Conservation (phyloP, 495 filamentous ascomycete genomes). For the Tuber magnatum region DNA sequence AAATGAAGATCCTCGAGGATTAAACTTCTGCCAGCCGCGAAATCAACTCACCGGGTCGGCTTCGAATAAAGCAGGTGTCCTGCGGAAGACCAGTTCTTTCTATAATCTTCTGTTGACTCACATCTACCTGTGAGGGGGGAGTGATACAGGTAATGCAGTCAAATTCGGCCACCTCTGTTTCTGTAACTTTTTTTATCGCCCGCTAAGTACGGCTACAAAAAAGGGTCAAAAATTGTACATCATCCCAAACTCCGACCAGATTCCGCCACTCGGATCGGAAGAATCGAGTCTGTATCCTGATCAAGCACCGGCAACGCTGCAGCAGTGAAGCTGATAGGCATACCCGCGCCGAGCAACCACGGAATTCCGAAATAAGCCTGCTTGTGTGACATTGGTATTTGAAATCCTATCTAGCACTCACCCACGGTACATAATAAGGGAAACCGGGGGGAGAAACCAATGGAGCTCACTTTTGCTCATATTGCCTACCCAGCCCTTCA, state of each 20-base stretch:
- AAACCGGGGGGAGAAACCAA: neutral
- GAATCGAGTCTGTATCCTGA: neutral
- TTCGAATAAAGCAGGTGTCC: neutral
- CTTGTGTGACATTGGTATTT: neutral
- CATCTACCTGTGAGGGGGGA: neutral
- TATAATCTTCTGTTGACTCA: neutral
- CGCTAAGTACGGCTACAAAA: neutral
- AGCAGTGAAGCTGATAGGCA: neutral
- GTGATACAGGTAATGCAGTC: neutral
- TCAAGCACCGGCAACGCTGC: neutral
- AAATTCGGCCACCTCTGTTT: neutral
- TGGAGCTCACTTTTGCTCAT: neutral
- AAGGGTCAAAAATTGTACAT: neutral
- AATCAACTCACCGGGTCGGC: neutral
- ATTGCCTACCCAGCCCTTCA: neutral
- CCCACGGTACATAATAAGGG: neutral
- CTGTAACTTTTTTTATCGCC: neutral
- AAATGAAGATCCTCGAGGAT: neutral
- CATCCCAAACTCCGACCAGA: neutral
- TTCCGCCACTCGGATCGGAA: neutral
- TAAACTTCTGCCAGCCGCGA: neutral
- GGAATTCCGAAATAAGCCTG: neutral
- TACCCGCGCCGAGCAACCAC: neutral
- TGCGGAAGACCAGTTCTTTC: neutral
- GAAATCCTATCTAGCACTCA: neutral